Conservation (phyloP, 2,329 filamentous ascomycete genomes). For the Colletotrichum navitas region DNA sequence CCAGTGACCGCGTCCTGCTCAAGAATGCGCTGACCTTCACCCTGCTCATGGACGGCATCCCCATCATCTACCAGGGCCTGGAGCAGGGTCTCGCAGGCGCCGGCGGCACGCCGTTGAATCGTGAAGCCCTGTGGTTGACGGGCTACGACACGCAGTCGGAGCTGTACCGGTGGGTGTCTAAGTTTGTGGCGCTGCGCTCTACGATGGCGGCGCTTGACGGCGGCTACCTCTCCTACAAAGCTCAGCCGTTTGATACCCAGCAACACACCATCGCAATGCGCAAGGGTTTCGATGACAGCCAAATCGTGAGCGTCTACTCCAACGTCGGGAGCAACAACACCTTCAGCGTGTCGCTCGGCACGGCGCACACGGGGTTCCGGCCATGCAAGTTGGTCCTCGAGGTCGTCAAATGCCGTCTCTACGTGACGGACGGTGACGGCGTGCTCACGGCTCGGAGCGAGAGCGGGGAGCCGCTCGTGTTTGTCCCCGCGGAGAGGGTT, state of each 20-base stretch:
- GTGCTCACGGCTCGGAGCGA: slow-evolving; percentile 29
- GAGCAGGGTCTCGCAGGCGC: slow-evolving; percentile 70
- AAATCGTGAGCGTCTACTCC: slow-evolving; percentile 40
- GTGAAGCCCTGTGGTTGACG: slow-evolving; percentile 71
- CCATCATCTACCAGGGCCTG: slow-evolving; percentile 75
- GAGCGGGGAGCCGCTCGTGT: slow-evolving; percentile 36
- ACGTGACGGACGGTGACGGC: slow-evolving; percentile 36
- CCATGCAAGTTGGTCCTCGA: slow-evolving; percentile 37
- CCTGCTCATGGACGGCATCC: slow-evolving; percentile 72
- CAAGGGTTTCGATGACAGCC: slow-evolving; percentile 33
- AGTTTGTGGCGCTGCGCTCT: slow-evolving; percentile 31
- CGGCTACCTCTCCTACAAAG: slow-evolving; percentile 37
- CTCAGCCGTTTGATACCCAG: slow-evolving; percentile 22
- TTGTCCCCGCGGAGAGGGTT: slow-evolving; percentile 39
- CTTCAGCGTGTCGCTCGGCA: slow-evolving; percentile 22
- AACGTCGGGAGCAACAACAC: slow-evolving; percentile 34
- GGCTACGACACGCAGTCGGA: slow-evolving; percentile 60
- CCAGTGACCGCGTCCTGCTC: slow-evolving; percentile 65
- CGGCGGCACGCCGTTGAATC: slow-evolving; percentile 61
- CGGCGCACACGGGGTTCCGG: slow-evolving; percentile 34
- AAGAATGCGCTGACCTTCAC: slow-evolving; percentile 73
- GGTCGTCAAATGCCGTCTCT: slow-evolving; percentile 33
- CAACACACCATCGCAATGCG: slow-evolving; percentile 36
- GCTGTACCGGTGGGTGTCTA: slow-evolving; percentile 56
- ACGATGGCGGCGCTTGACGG: slow-evolving; percentile 28